These are phyloP conservation scores for Lipomyces sp. DNA, from an alignment of 805 yeast species.

Conservation along the genomic window DNA sequence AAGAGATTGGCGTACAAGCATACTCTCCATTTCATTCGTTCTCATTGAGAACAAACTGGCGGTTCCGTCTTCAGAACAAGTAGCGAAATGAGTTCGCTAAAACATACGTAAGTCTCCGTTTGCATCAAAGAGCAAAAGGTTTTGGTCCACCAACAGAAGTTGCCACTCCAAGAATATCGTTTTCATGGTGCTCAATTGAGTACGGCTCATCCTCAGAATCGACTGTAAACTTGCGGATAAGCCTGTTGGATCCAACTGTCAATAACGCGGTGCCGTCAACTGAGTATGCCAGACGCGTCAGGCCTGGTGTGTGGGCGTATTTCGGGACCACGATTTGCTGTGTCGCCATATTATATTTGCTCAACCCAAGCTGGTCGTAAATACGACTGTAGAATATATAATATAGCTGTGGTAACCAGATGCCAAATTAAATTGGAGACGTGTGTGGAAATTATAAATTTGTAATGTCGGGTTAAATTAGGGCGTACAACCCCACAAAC, in stretches of 20 bases:
- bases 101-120: background rate
- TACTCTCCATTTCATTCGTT: conserved; percentile 36
- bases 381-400: background rate
- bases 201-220: conserved; percentile 45
- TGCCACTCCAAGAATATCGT: conserved; percentile 41
- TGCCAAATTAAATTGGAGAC: background rate
- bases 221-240: conserved; percentile 45
- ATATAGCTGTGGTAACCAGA: background rate
- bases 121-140: background rate
- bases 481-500: too few species aligned
- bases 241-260: conserved; percentile 46
- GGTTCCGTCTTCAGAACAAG: conserved; percentile 53
- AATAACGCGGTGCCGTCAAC: conserved; percentile 43
- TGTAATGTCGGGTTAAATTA: too few species aligned
- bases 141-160: conserved; percentile 29
- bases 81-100: conserved; percentile 44
- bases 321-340: conserved; percentile 35
- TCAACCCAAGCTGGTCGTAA: background rate
- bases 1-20: conserved; percentile 42
- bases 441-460: background rate
- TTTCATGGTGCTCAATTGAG: conserved; percentile 42
- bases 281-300: conserved; percentile 45
- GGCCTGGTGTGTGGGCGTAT: conserved; percentile 47
- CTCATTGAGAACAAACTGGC: conserved; percentile 42
- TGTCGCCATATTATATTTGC: conserved; percentile 11